Conservation (phyloP, 352 stramenopile genomes). For the Aphanomyces stellatus region DNA sequence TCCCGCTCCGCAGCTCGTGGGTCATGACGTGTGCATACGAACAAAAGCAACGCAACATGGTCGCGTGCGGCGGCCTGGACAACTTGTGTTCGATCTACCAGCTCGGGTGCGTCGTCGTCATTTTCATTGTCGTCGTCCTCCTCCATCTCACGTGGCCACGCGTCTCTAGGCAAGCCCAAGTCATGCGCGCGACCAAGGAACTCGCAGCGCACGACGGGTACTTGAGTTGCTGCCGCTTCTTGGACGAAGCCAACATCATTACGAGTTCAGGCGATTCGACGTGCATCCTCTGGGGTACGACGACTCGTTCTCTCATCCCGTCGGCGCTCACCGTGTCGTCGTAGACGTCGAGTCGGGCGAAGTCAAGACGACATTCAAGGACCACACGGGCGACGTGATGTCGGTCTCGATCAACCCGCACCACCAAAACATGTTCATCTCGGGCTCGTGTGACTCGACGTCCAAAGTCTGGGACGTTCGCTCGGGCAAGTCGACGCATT, state of each 20-base stretch:
- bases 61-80: constrained; percentile 97
- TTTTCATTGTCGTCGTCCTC: not conserved
- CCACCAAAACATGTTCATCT: constrained; percentile 96
- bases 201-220: constrained; percentile 98
- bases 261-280: constrained; percentile 96
- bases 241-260: constrained; percentile 91
- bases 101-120: constrained; percentile 38
- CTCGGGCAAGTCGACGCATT: constrained; percentile 92
- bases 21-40: constrained; percentile 99
- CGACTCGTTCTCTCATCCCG: not conserved
- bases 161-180: constrained; percentile 48
- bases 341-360: constrained; percentile 90
- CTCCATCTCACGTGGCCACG: not conserved
- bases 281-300: constrained; percentile 92
- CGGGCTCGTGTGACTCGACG: constrained; percentile 93
- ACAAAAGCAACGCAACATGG: constrained; percentile 94
- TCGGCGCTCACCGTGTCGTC: not conserved
- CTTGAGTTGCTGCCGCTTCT: constrained; percentile 96
- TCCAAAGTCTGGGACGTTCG: constrained; percentile 98
- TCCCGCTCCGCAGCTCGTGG: constrained; percentile 95
- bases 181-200: constrained; percentile 90
- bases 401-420: constrained; percentile 92
- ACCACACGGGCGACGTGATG: constrained; percentile 98
- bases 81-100: constrained; percentile 99
- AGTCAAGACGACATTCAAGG: constrained; percentile 93